Evolutionary conservation across 1,284 basidiomycete genomes (phyloP).

Genomic region (Austropuccinia psidii): DNA sequence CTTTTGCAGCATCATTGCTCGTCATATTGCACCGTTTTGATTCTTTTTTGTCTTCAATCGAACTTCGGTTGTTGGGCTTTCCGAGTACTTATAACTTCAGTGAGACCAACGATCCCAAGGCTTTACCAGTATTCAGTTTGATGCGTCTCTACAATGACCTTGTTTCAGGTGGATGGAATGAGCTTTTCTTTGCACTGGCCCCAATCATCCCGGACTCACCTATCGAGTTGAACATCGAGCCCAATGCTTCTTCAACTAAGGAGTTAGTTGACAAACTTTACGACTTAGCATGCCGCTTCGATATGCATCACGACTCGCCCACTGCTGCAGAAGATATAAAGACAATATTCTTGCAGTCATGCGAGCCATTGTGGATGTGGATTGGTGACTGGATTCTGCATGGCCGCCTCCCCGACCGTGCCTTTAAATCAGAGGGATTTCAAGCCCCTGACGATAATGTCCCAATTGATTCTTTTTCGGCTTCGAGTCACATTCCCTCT

Average conservation of each 20-base stretch:
- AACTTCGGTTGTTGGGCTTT: constrained; percentile 11
- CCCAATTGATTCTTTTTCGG: too few species aligned
- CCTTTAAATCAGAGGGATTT: too few species aligned
- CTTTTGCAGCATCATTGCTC: background rate
- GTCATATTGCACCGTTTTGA: background rate
- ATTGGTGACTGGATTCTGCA: constrained; percentile 22
- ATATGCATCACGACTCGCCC: constrained; percentile 6
- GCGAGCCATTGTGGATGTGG: constrained; percentile 20
- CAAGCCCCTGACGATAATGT: too few species aligned
- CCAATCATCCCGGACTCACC: background rate
- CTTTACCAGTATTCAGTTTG: background rate
- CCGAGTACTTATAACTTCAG: background rate
- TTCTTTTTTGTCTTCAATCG: constrained; percentile 19
- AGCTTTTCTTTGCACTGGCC: background rate
- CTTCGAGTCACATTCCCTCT: too few species aligned
- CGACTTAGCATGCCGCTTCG: constrained; percentile 1
- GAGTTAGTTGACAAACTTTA: constrained; percentile 17
- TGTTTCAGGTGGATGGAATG: constrained; percentile 16
- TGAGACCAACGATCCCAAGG: background rate
- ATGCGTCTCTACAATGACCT: constrained; percentile 9
- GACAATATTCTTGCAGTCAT: constrained; percentile 1
- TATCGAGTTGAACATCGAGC: background rate
- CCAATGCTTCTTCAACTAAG: background rate
- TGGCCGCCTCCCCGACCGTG: constrained; percentile 26
- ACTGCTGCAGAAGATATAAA: constrained; percentile 7